phyloP scores from a whole-genome alignment of 2,329 filamentous ascomycete genomes.

The Endocalyx cinctus region DNA sequence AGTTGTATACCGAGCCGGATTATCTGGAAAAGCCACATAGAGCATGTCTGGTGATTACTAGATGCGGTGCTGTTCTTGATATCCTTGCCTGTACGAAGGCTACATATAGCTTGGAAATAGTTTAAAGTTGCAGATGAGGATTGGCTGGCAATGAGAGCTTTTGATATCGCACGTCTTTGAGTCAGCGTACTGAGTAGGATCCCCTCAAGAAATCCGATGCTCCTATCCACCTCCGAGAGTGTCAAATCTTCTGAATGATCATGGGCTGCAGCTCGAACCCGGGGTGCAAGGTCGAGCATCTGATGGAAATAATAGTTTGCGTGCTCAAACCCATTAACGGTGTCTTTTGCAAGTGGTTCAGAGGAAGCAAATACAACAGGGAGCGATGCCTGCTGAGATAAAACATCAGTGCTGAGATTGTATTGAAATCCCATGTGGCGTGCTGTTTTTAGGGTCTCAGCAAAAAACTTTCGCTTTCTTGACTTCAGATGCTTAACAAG shows the following conservation, averaged over 20 bases:
- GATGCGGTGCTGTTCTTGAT: conserved; percentile 14
- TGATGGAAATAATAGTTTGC: conserved; percentile 75
- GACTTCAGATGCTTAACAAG: conserved; percentile 84
- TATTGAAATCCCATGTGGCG: conserved; percentile 85
- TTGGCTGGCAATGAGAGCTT: conserved; percentile 31
- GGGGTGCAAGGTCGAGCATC: conserved; percentile 67
- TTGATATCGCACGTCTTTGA: conserved; percentile 52
- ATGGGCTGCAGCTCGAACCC: conserved; percentile 60
- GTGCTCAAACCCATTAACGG: conserved; percentile 28
- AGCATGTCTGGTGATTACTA: conserved; percentile 23
- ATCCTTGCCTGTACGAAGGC: conserved; percentile 12
- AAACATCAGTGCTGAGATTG: conserved; percentile 70
- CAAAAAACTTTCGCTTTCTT: conserved; percentile 84
- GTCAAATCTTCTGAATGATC: conserved; percentile 84
- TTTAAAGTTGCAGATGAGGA: conserved; percentile 33
- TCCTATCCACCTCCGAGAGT: conserved; percentile 71
- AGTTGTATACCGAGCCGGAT: conserved; percentile 58
- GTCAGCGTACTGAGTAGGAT: conserved; percentile 62
- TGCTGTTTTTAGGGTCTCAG: conserved; percentile 78
- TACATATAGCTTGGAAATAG: conserved; percentile 32
- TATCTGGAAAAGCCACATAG: conserved; percentile 65
- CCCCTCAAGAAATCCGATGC: conserved; percentile 82
- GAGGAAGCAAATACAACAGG: conserved; percentile 60
- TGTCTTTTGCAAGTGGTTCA: conserved; percentile 35
- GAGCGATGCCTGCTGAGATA: conserved; percentile 69